phyloP scores from a whole-genome alignment of 495 filamentous ascomycete genomes.

The Oleoguttula mirabilis region DNA sequence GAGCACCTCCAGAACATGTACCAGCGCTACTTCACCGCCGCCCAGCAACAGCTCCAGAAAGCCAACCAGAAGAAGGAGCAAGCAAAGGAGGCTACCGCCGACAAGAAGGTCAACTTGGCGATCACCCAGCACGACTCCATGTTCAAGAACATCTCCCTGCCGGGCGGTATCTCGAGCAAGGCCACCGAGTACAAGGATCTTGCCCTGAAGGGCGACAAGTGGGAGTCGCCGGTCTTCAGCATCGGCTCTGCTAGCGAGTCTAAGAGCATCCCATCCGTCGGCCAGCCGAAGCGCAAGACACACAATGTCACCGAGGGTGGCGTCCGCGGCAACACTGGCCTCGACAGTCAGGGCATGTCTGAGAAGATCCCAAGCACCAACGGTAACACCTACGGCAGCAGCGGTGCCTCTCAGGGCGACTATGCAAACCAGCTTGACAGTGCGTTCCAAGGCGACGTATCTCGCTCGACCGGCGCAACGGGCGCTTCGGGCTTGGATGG shows the following conservation, averaged over 20 bases:
- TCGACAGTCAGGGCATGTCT: conserved; percentile 13
- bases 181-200: conserved; percentile 89
- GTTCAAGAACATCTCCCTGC: conserved; percentile 77
- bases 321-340: conserved; percentile 30
- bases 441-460: conserved; percentile 26
- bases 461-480: conserved; percentile 9
- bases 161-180: conserved; percentile 85
- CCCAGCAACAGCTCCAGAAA: conserved; percentile 59
- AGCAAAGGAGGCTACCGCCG: conserved; percentile 44
- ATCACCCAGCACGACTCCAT: conserved; percentile 83
- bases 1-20: conserved; percentile 77
- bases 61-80: conserved; percentile 51
- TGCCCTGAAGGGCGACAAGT: conserved; percentile 76
- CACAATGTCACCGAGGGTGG: conserved; percentile 35
- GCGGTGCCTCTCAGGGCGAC: conserved; percentile 25
- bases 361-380: background rate
- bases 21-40: conserved; percentile 63
- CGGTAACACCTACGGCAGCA: background rate
- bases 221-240: conserved; percentile 89
- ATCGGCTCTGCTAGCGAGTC: conserved; percentile 70
- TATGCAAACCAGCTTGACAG: conserved; percentile 47
- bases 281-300: conserved; percentile 55
- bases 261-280: conserved; percentile 52
- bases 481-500: conserved; percentile 2
- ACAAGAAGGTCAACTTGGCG: conserved; percentile 77